These are phyloP conservation scores for Gossypium bickii DNA, from an alignment of 345 rosid species.

Conservation along the genomic window DNA sequence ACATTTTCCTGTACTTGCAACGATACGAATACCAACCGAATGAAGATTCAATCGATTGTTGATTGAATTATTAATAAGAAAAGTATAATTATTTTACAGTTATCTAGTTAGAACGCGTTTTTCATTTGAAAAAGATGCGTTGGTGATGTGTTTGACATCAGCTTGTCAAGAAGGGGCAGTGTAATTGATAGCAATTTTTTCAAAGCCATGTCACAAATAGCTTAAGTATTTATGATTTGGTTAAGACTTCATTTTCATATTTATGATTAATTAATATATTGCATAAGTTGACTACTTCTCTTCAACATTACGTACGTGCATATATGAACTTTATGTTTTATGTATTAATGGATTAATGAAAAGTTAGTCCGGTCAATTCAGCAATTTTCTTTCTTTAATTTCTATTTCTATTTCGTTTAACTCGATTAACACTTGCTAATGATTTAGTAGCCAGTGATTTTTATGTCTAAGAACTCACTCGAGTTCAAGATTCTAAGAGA, in stretches of 20 bases:
- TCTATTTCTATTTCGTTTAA: no score
- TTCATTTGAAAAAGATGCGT: neutral
- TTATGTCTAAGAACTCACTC: no score
- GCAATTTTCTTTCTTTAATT: no score
- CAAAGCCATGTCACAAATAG: neutral
- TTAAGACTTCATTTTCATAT: neutral
- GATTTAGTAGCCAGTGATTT: no score
- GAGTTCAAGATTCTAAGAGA: no score
- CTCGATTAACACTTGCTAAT: no score
- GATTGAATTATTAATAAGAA: no score
- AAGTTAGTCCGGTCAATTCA: no score
- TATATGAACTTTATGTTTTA: no score
- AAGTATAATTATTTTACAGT: no score
- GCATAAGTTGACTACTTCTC: neutral
- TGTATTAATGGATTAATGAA: no score
- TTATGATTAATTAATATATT: neutral
- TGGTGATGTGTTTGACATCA: neutral
- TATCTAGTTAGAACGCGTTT: neutral
- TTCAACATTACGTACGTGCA: neutral
- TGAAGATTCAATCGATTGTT: accelerated
- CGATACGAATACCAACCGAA: accelerated
- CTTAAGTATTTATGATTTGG: neutral
- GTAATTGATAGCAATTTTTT: neutral
- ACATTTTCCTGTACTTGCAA: accelerated
- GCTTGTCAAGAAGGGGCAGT: neutral